Evolutionary conservation across 2,329 filamentous ascomycete genomes (phyloP), one percentile per base, ranked within the genome.

Genomic region (Colletotrichum sp.): DNA sequence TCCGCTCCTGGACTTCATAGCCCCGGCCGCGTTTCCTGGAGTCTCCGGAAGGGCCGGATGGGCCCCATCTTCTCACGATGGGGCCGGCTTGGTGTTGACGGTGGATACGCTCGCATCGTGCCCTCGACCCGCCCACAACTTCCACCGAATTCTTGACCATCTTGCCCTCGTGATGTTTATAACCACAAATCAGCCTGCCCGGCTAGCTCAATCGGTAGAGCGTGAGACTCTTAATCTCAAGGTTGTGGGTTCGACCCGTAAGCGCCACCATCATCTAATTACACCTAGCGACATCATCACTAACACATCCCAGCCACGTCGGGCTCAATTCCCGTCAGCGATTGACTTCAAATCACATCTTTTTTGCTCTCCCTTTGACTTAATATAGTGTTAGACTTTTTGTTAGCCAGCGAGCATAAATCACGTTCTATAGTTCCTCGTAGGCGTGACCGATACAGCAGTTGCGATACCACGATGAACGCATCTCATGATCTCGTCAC

Each of bases 151-250:
- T 44, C 62, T 55, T 75, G 4, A 36, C 3, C 8, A 26, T 44
- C 34, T 28, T 13, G 55, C 32, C 5, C 10, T 32, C 13, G 3
- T 9, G 9, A 15, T n/a, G 1, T 28, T 18, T 6, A 24, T 32
- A 64, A 64, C 63, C 55, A 26, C 71, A 28, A 4, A 21, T 49
- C 3, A 49, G 39, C 32, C 57, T 59, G 88, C 88, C 88, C 86
- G 88, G 89, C 88, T 92, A 92, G 90, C 90, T 92, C 90, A 92
- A 92, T 92, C 90, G 90, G 90, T 93, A 93, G 91, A 93, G 91
- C 91, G 91, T 93, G 89, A 92, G 91, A 93, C 92, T 93, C 92
- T 90, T 90, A 90, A 89, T 89, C 88, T 89, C 86, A 88, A 89
- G 88, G 87, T 86, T 89, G 87, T 86, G 87, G 87, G 89, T 90